phyloP scores from a whole-genome alignment of 2,329 filamentous ascomycete genomes.

The Coleophoma cylindrospora region DNA sequence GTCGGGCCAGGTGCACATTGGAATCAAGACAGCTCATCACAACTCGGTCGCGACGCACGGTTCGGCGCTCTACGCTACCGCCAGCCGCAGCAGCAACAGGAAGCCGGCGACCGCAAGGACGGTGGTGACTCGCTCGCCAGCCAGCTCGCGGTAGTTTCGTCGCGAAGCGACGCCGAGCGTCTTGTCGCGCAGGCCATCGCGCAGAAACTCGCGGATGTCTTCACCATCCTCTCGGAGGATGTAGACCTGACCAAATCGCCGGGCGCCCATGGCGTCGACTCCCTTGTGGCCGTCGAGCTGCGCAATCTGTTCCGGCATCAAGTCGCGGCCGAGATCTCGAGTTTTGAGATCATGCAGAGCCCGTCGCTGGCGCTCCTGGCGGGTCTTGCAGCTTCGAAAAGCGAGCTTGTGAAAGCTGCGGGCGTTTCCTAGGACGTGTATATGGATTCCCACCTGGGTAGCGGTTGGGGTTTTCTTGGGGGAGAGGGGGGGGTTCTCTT shows the following conservation, averaged over 20 bases:
- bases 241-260: constrained; percentile 19
- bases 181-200: constrained; percentile 7
- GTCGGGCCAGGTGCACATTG: not conserved
- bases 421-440: no score
- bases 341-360: not conserved
- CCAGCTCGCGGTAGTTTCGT: constrained; percentile 1
- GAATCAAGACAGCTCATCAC: not conserved
- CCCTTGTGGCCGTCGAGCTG: constrained; percentile 44
- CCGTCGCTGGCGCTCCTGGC: not conserved
- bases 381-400: not conserved
- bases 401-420: not conserved
- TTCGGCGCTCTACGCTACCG: not conserved
- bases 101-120: no score
- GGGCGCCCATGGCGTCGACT: constrained; percentile 43
- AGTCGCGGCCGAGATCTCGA: constrained; percentile 32
- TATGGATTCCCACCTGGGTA: no score
- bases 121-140: not conserved
- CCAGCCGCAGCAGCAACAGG: no score
- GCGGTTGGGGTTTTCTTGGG: no score
- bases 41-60: not conserved
- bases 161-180: constrained; percentile 3
- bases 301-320: constrained; percentile 43
- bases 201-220: constrained; percentile 19
- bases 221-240: constrained; percentile 20
- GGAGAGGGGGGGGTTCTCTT: no score